These are phyloP conservation scores for Kodamaea suecica DNA, from an alignment of 1,139 yeast species.

Conservation along the genomic window DNA sequence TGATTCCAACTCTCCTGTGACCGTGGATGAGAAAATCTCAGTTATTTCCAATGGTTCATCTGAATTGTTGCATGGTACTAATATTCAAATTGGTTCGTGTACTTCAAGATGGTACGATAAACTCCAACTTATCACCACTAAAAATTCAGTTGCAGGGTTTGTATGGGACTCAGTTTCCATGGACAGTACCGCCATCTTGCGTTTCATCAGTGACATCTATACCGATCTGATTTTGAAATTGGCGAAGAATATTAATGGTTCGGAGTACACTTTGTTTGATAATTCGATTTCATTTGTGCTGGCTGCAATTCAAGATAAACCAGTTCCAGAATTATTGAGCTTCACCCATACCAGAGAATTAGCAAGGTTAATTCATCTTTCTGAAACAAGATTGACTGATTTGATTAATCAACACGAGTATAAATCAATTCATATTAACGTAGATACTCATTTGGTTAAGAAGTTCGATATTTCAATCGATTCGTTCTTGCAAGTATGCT, in stretches of 20 bases:
- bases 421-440: constrained; percentile 37
- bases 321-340: constrained; percentile 36
- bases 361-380: constrained; percentile 54
- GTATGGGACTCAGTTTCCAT: constrained; percentile 75
- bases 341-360: constrained; percentile 52
- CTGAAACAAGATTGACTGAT: constrained; percentile 76
- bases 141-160: constrained; percentile 70
- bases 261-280: constrained; percentile 66
- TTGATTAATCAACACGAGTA: constrained; percentile 69
- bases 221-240: constrained; percentile 71
- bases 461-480: constrained; percentile 59
- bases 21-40: constrained; percentile 46
- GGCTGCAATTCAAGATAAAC: constrained; percentile 36
- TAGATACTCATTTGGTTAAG: constrained; percentile 45
- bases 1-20: constrained; percentile 51
- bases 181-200: constrained; percentile 72
- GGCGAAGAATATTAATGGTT: constrained; percentile 68
- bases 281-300: constrained; percentile 33
- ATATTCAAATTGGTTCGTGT: constrained; percentile 71
- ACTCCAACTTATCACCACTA: constrained; percentile 63
- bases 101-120: constrained; percentile 80
- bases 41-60: constrained; percentile 68
- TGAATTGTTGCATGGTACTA: constrained; percentile 46
- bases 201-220: constrained; percentile 72
- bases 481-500: constrained; percentile 62